phyloP scores from a whole-genome alignment of 495 filamentous ascomycete species.

The Aspergillus saccharolyticus region DNA sequence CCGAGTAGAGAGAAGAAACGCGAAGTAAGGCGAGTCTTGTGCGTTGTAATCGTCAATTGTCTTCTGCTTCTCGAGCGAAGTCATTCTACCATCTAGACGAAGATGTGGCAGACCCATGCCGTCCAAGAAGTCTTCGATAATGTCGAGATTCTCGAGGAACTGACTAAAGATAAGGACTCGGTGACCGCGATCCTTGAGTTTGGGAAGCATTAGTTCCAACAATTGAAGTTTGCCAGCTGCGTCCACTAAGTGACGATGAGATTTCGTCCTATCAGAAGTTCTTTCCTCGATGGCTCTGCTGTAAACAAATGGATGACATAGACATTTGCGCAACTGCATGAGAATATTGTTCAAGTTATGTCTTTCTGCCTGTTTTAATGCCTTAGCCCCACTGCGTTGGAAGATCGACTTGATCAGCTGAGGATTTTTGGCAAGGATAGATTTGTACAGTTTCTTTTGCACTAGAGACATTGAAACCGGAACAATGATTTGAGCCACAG shows the following conservation, averaged over 20 bases:
- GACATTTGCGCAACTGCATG: constrained; percentile 89
- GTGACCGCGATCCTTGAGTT: constrained; percentile 82
- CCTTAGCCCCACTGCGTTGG: constrained; percentile 40
- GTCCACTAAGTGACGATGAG: constrained; percentile 78
- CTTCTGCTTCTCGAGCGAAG: constrained; percentile 80
- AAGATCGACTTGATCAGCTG: constrained; percentile 86
- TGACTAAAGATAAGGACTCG: constrained; percentile 95
- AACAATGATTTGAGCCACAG: constrained; percentile 90
- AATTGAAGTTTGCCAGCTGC: constrained; percentile 87
- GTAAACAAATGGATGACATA: constrained; percentile 96
- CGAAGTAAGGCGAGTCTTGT: constrained; percentile 74
- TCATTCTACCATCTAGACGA: constrained; percentile 80
- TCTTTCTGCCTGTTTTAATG: constrained; percentile 59
- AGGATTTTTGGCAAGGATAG: constrained; percentile 83
- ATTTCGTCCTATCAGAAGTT: constrained; percentile 41
- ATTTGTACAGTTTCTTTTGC: constrained; percentile 92
- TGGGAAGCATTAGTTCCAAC: constrained; percentile 84
- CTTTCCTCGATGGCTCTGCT: constrained; percentile 83
- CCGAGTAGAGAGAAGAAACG: constrained; percentile 86
- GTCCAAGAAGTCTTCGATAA: constrained; percentile 85
- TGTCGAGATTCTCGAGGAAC: constrained; percentile 81
- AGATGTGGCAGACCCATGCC: constrained; percentile 64
- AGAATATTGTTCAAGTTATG: constrained; percentile 87
- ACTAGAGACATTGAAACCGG: constrained; percentile 88
- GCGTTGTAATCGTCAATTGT: constrained; percentile 92